phyloP scores from a whole-genome alignment of 257 asterid species.

The Lycium ferocissimum region DNA sequence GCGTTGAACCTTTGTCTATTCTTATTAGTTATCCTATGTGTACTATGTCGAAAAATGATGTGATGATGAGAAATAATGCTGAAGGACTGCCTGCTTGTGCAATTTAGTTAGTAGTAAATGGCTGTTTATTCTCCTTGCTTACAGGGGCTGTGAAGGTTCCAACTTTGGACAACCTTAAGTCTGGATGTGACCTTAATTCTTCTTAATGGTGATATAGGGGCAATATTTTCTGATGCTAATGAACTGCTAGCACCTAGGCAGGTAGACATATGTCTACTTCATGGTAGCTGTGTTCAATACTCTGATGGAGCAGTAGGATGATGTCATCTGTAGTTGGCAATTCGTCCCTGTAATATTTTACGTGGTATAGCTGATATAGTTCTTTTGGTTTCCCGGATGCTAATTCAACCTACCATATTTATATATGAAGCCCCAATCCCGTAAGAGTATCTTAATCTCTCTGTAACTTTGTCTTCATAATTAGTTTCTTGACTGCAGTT shows the following conservation, averaged over 20 bases:
- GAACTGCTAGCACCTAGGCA: slow-evolving; percentile 16
- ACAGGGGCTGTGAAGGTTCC: slow-evolving; percentile 25
- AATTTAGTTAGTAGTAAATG: background rate
- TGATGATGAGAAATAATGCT: background rate
- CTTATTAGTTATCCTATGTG: background rate
- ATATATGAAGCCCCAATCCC: background rate
- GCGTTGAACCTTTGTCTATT: background rate
- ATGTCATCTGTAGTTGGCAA: slow-evolving; percentile 15
- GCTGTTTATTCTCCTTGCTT: slow-evolving; percentile 3
- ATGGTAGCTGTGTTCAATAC: background rate
- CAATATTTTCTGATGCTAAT: slow-evolving; percentile 22
- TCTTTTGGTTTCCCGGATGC: background rate
- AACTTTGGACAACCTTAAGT: background rate
- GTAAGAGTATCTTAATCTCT: background rate
- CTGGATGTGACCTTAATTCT: slow-evolving; percentile 17
- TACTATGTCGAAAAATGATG: slow-evolving; percentile 18
- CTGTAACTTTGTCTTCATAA: background rate
- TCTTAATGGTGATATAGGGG: slow-evolving; percentile 1
- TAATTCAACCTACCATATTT: slow-evolving; percentile 20
- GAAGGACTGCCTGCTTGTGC: slow-evolving; percentile 22
- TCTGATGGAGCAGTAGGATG: slow-evolving; percentile 21
- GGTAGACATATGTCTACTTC: slow-evolving; percentile 19
- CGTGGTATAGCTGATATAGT: background rate
- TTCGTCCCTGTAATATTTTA: slow-evolving; percentile 22
- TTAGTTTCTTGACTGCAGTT: slow-evolving; percentile 23